A percentile compares a stretch with the other conserved stretches of the same genome.
These are phyloP conservation scores for Magnaporthiopsis rhizophila DNA, from an alignment of 2,329 filamentous ascomycete genomes.

Conservation along the genomic window DNA sequence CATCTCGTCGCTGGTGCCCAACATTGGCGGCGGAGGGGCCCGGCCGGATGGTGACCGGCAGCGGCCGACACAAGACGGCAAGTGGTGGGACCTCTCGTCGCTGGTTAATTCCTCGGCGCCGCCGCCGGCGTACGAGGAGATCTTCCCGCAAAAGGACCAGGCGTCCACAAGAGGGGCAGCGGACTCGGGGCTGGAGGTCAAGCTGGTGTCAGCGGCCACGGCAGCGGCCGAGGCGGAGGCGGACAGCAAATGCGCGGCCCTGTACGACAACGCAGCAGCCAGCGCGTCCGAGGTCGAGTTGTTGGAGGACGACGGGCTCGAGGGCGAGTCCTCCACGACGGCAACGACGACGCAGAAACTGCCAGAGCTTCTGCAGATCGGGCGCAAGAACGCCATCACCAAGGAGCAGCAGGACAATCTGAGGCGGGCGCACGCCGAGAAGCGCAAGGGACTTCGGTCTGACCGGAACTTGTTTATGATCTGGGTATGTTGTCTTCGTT, in stretches of 20 bases:
- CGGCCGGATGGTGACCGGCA: not conserved
- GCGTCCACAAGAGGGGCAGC: slow-evolving; percentile 16
- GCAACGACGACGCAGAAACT: slow-evolving; percentile 19
- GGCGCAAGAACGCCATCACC: slow-evolving; percentile 55
- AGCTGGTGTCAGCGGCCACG: slow-evolving; percentile 48
- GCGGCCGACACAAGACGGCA: slow-evolving; percentile 35
- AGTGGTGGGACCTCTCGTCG: slow-evolving; percentile 52
- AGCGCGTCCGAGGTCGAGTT: slow-evolving; percentile 19
- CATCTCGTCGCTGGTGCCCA: slow-evolving; percentile 66
- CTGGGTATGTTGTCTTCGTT: slow-evolving; percentile 43
- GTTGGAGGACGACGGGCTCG: slow-evolving; percentile 30
- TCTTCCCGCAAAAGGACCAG: slow-evolving; percentile 42
- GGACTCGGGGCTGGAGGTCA: slow-evolving; percentile 33
- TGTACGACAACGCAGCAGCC: slow-evolving; percentile 34
- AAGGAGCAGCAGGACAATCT: slow-evolving; percentile 58
- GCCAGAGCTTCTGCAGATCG: slow-evolving; percentile 46
- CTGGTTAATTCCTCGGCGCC: slow-evolving; percentile 42
- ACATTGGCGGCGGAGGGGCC: slow-evolving; percentile 37
- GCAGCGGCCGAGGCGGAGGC: slow-evolving; percentile 52
- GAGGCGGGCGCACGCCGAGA: slow-evolving; percentile 51
- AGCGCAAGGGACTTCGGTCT: slow-evolving; percentile 53
- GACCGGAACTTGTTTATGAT: slow-evolving; percentile 62
- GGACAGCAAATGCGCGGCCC: slow-evolving; percentile 46
- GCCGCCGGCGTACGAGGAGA: slow-evolving; percentile 72
- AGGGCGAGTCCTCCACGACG: slow-evolving; percentile 17